These are phyloP conservation scores for Brassica juncea DNA, from an alignment of 345 rosid genomes.

Conservation along the genomic window DNA sequence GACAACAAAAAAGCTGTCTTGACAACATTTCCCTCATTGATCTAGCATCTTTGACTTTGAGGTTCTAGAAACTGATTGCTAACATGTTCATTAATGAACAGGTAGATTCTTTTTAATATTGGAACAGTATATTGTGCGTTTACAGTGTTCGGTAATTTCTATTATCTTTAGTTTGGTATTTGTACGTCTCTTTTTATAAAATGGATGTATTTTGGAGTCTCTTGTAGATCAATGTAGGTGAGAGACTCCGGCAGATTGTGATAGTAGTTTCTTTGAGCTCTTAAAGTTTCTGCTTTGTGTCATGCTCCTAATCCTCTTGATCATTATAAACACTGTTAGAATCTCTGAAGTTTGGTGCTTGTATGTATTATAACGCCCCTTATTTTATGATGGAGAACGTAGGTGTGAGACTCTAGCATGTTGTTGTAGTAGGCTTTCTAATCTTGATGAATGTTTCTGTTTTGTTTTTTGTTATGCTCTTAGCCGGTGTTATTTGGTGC, in stretches of 20 bases:
- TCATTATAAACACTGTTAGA: background rate
- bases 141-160: background rate
- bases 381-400: background rate
- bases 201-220: background rate
- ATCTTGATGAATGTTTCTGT: background rate
- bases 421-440: background rate
- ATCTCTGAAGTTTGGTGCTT: background rate
- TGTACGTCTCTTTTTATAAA: background rate
- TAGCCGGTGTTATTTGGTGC: no score
- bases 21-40: background rate
- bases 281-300: background rate
- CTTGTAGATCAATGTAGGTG: background rate
- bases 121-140: background rate
- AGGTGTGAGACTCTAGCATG: background rate
- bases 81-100: background rate
- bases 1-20: background rate
- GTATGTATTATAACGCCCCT: background rate
- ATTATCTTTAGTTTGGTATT: background rate
- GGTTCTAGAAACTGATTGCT: background rate
- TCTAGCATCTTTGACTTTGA: background rate
- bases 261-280: background rate
- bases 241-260: background rate
- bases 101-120: background rate
- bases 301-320: background rate
- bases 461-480: no score